Conservation (phyloP, 1,139 yeast genomes). For the Martiniozyma asiatica region DNA sequence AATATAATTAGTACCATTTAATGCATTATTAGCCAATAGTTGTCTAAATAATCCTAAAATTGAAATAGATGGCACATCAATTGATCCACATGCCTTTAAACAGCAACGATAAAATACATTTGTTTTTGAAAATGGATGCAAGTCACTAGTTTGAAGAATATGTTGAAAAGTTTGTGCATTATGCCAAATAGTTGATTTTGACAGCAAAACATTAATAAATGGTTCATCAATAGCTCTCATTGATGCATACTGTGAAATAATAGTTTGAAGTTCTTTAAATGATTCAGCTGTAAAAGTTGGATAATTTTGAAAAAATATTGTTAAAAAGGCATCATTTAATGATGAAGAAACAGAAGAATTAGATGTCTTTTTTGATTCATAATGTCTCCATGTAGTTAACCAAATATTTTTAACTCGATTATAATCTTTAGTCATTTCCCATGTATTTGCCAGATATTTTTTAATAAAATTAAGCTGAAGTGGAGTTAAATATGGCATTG, state of each 20-base stretch:
- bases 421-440: conserved; percentile 45
- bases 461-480: conserved; percentile 70
- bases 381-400: conserved; percentile 48
- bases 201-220: conserved; percentile 65
- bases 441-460: conserved; percentile 51
- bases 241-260: conserved; percentile 46
- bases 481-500: conserved; percentile 60
- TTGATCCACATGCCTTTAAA: conserved; percentile 61
- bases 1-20: conserved; percentile 43
- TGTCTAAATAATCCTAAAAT: conserved; percentile 54
- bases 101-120: conserved; percentile 68
- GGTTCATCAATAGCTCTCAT: conserved; percentile 58
- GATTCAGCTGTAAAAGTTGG: conserved; percentile 47
- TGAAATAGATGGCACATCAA: conserved; percentile 43
- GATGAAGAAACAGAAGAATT: conserved; percentile 57
- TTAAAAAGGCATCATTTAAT: conserved; percentile 57
- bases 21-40: conserved; percentile 41
- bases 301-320: conserved; percentile 51
- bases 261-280: conserved; percentile 40
- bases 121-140: conserved; percentile 48
- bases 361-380: conserved; percentile 40
- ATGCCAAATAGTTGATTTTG: conserved; percentile 59
- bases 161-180: conserved; percentile 54
- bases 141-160: conserved; percentile 48
- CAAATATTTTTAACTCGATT: conserved; percentile 52